Percentiles rank a stretch among this genome's conserved stretches.
Evolutionary conservation across 2,329 filamentous ascomycete genomes (phyloP).

Genomic region (Ascochyta rabiei): DNA sequence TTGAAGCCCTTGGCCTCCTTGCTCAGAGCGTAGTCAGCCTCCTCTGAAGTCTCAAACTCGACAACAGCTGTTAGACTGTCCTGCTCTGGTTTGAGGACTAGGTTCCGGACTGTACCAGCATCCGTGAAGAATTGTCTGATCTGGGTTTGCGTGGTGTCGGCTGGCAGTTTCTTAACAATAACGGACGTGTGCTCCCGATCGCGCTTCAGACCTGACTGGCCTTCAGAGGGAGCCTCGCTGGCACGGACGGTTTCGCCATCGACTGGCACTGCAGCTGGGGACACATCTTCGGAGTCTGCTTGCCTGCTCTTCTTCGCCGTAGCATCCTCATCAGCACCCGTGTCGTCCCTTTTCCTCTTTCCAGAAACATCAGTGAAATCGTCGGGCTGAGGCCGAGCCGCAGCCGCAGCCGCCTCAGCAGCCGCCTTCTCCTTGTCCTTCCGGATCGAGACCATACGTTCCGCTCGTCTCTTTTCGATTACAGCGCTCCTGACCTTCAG

Average conservation of each 20-base stretch:
- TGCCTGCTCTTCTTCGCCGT: constrained; percentile 70
- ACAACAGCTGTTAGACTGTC: constrained; percentile 74
- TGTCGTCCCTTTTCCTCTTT: constrained; percentile 75
- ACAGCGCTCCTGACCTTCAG: constrained; percentile 75
- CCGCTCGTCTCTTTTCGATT: constrained; percentile 72
- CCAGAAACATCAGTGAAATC: constrained; percentile 53
- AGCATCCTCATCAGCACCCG: constrained; percentile 57
- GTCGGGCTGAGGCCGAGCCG: constrained; percentile 24
- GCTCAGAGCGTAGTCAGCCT: constrained; percentile 79
- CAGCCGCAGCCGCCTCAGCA: constrained; percentile 57
- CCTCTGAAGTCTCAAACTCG: constrained; percentile 82
- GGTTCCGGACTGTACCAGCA: constrained; percentile 81
- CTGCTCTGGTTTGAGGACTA: constrained; percentile 70
- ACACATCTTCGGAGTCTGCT: constrained; percentile 38
- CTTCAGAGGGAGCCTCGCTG: constrained; percentile 46
- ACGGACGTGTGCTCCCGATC: constrained; percentile 91
- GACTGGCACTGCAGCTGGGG: constrained; percentile 13
- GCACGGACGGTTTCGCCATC: constrained; percentile 27
- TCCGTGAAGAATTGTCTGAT: constrained; percentile 90
- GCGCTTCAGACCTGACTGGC: constrained; percentile 63
- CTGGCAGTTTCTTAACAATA: constrained; percentile 77
- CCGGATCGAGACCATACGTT: constrained; percentile 57
- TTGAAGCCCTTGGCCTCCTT: constrained; percentile 81
- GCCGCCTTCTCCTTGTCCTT: constrained; percentile 65
- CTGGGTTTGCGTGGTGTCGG: constrained; percentile 70